Evolutionary conservation across 2,329 filamentous ascomycete species (phyloP).

Genomic region (Huntiella abstrusa): DNA sequence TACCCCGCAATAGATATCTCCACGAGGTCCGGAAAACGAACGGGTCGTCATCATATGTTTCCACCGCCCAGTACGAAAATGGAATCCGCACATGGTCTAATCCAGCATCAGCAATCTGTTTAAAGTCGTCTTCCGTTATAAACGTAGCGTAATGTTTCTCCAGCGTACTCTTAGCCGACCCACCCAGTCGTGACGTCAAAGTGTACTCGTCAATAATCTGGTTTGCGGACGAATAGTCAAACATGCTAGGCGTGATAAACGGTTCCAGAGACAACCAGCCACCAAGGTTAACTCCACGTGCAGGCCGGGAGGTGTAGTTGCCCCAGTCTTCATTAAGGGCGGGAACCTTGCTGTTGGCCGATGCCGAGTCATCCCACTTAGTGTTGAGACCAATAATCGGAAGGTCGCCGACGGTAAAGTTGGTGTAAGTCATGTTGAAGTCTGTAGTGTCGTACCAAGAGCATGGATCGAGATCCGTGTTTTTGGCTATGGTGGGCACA

Average conservation of each 20-base stretch:
- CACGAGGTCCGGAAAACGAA: slow-evolving; percentile 77
- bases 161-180: slow-evolving; percentile 43
- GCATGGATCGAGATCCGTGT: slow-evolving; percentile 70
- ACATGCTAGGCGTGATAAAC: slow-evolving; percentile 87
- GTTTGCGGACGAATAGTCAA: slow-evolving; percentile 43
- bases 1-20: slow-evolving; percentile 80
- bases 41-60: slow-evolving; percentile 66
- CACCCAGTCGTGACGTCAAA: slow-evolving; percentile 50
- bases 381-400: slow-evolving; percentile 76
- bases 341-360: slow-evolving; percentile 63
- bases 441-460: slow-evolving; percentile 78
- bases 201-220: slow-evolving; percentile 79
- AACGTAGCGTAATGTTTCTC: slow-evolving; percentile 87
- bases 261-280: slow-evolving; percentile 91
- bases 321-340: slow-evolving; percentile 58
- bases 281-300: slow-evolving; percentile 79
- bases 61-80: slow-evolving; percentile 87
- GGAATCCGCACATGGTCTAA: slow-evolving; percentile 95
- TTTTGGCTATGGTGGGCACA: slow-evolving; percentile 48
- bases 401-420: slow-evolving; percentile 65
- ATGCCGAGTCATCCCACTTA: slow-evolving; percentile 65
- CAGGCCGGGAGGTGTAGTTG: slow-evolving; percentile 57
- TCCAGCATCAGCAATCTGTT: slow-evolving; percentile 67
- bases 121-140: slow-evolving; percentile 67
- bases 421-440: slow-evolving; percentile 90